Percentiles rank a stretch among this genome's conserved stretches.
phyloP scores from a whole-genome alignment of 345 rosid species.

The Turritis glabra region DNA sequence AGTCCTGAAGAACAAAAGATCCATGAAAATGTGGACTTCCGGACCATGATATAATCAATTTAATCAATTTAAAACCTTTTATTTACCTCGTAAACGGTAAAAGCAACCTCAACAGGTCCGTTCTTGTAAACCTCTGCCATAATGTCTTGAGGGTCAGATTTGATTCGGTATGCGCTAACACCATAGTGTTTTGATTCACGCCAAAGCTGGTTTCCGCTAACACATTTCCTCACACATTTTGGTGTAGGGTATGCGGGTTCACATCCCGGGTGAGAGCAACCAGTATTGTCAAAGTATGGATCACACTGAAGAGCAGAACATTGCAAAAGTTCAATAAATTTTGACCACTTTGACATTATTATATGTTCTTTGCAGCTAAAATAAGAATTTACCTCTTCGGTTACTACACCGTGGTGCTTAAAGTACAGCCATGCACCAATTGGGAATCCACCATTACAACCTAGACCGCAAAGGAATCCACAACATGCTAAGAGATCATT shows the following conservation, averaged over 20 bases:
- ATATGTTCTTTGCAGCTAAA: conserved; percentile 4
- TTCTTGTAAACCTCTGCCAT: conserved; percentile 84
- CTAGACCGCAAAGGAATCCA: conserved; percentile 87
- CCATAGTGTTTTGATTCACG: conserved; percentile 75
- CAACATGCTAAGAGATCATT: conserved; percentile 95
- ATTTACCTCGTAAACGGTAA: conserved; percentile 86
- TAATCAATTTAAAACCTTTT: background rate
- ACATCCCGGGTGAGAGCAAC: conserved; percentile 97
- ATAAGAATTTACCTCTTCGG: conserved; percentile 69
- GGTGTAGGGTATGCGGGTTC: conserved; percentile 94
- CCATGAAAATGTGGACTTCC: conserved; percentile 6
- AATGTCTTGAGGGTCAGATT: conserved; percentile 58
- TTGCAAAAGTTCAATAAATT: background rate
- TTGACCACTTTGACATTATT: background rate
- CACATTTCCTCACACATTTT: conserved; percentile 76
- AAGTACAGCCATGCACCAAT: conserved; percentile 83
- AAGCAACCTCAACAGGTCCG: conserved; percentile 94
- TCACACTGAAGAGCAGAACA: conserved; percentile 58
- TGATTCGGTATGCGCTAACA: conserved; percentile 67
- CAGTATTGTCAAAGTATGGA: conserved; percentile 83
- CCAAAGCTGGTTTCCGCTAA: conserved; percentile 73
- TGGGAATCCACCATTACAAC: conserved; percentile 90
- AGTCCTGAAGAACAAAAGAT: conserved; percentile 54
- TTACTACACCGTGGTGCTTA: conserved; percentile 72
- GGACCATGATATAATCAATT: background rate